Evolutionary conservation across 2,329 filamentous ascomycete species (phyloP).

Genomic region (Colletotrichum eleusines): DNA sequence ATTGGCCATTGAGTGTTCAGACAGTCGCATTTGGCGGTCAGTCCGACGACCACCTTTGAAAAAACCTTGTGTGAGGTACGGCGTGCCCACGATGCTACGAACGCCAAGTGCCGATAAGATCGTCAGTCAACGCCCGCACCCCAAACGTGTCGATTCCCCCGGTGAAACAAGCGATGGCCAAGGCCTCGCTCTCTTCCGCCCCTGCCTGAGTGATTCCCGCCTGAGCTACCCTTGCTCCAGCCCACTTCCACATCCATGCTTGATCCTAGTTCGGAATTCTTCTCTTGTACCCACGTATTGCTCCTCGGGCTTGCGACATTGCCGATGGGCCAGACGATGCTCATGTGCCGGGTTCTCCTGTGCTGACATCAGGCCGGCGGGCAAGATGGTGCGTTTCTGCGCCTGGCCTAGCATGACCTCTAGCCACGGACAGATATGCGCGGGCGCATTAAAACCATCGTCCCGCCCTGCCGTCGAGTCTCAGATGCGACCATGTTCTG

Average conservation of each 20-base stretch:
- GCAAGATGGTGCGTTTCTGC: background rate
- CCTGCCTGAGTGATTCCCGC: slow-evolving; percentile 36
- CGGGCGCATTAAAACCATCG: slow-evolving; percentile 33
- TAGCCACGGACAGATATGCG: slow-evolving; percentile 2
- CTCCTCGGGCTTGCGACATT: slow-evolving; percentile 35
- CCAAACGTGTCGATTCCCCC: slow-evolving; percentile 20
- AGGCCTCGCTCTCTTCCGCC: slow-evolving; percentile 24
- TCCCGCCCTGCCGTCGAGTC: slow-evolving; percentile 34
- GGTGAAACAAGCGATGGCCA: slow-evolving; percentile 38
- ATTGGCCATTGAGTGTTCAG: background rate
- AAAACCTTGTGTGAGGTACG: background rate
- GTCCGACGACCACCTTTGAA: too few relatives aligned
- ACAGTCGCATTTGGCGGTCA: background rate
- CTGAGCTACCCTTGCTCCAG: slow-evolving; percentile 38
- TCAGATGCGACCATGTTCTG: slow-evolving; percentile 27
- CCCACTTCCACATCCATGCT: slow-evolving; percentile 28
- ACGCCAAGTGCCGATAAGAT: slow-evolving; percentile 20
- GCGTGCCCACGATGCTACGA: background rate
- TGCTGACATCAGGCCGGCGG: slow-evolving; percentile 4
- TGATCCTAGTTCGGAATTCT: slow-evolving; percentile 21
- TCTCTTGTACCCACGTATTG: slow-evolving; percentile 26
- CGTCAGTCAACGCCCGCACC: background rate
- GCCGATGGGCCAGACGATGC: slow-evolving; percentile 36
- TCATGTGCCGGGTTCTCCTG: slow-evolving; percentile 1
- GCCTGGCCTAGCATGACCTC: background rate